Evolutionary conservation across 345 rosid species (phyloP).

Genomic region (Citrus sp.): DNA sequence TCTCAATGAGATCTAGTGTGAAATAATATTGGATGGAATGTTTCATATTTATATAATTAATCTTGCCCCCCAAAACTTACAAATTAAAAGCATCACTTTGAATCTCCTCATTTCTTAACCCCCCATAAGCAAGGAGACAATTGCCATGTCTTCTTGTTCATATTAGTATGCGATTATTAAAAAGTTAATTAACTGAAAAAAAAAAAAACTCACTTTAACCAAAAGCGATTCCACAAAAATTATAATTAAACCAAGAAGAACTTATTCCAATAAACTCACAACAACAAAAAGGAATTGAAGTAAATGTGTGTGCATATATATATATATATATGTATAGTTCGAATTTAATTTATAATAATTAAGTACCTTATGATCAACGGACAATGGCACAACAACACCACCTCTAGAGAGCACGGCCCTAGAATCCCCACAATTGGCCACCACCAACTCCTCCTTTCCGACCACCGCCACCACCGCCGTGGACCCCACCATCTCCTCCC

Average conservation of each 20-base stretch:
- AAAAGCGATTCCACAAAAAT: not conserved
- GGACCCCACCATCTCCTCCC: constrained; percentile 30
- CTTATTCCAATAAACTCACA: not conserved
- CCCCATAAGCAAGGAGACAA: not conserved
- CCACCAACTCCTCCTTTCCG: constrained; percentile 26
- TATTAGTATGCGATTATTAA: not conserved
- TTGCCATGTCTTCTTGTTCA: not conserved
- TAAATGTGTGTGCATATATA: too few relatives aligned
- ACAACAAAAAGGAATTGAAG: not conserved
- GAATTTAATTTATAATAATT: not conserved
- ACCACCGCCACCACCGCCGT: constrained; percentile 46
- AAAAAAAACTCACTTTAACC: not conserved
- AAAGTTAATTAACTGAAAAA: not conserved
- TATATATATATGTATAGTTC: too few relatives aligned
- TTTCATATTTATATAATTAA: not conserved
- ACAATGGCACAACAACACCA: constrained; percentile 30
- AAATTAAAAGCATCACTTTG: not conserved
- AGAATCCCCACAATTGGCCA: constrained; percentile 41
- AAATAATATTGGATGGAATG: not conserved
- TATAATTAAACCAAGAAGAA: not conserved
- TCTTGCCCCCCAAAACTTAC: not conserved
- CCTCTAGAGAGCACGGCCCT: constrained; percentile 31
- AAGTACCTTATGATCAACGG: constrained; percentile 37
- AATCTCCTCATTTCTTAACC: not conserved
- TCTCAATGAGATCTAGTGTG: not conserved